These are phyloP conservation scores for Periconia macrospinosa DNA, from an alignment of 2,329 filamentous ascomycete species.

Conservation along the genomic window DNA sequence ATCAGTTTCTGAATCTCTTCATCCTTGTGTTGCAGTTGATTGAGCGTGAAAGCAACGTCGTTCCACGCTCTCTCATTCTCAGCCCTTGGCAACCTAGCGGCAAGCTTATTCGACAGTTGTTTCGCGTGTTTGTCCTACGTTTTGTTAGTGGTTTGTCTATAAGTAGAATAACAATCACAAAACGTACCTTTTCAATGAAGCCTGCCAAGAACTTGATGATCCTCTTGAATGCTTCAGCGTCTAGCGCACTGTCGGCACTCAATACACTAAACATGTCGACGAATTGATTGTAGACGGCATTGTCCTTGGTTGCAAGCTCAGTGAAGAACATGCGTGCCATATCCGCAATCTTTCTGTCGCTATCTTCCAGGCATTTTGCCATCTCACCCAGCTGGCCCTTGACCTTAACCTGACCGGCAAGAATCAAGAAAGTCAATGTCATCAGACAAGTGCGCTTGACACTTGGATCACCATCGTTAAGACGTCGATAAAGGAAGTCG, in stretches of 20 bases:
- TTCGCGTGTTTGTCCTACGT: constrained; percentile 94
- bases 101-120: constrained; percentile 89
- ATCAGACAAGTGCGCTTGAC: constrained; percentile 98
- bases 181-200: constrained; percentile 90
- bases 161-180: neutral
- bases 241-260: constrained; percentile 76
- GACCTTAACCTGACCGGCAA: constrained; percentile 98
- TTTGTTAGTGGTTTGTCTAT: constrained; percentile 14
- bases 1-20: constrained; percentile 82
- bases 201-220: constrained; percentile 92
- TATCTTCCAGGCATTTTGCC: constrained; percentile 97
- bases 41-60: constrained; percentile 90
- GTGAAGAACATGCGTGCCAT: constrained; percentile 98
- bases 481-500: constrained; percentile 90
- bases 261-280: constrained; percentile 98
- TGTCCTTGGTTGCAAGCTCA: constrained; percentile 95
- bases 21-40: constrained; percentile 88
- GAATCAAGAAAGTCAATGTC: constrained; percentile 95
- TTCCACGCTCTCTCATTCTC: constrained; percentile 97
- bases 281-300: constrained; percentile 98
- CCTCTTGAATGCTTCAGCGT: constrained; percentile 81
- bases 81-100: constrained; percentile 79
- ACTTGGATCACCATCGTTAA: constrained; percentile 84
- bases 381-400: constrained; percentile 98
- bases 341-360: constrained; percentile 92